phyloP scores from a whole-genome alignment of 108 stramenopile genomes.

The Ochromonas danica region DNA sequence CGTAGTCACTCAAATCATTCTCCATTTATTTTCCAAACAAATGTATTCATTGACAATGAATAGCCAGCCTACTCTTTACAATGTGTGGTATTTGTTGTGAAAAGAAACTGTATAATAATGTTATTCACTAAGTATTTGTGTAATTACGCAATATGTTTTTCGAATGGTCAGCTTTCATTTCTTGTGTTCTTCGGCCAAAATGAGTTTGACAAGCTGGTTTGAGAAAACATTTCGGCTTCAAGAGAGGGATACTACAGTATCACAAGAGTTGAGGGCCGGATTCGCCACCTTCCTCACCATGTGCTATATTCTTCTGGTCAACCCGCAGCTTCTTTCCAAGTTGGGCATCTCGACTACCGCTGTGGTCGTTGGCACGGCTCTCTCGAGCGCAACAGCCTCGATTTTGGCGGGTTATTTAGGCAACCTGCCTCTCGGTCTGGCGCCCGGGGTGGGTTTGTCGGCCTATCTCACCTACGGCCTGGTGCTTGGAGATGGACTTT shows the following conservation, averaged over 20 bases:
- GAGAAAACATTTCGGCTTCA: background rate
- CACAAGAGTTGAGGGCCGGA: constrained; percentile 59
- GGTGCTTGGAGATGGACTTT: constrained; percentile 45
- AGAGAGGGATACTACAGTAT: background rate
- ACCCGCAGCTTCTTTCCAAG: constrained; percentile 61
- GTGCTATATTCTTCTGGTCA: constrained; percentile 61
- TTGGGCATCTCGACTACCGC: constrained; percentile 47
- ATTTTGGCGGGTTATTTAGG: constrained; percentile 57
- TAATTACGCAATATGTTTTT: too few species aligned
- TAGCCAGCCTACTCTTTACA: too few species aligned
- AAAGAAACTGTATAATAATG: too few species aligned
- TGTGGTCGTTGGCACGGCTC: constrained; percentile 57
- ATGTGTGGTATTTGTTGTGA: too few species aligned
- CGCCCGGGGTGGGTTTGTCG: constrained; percentile 61
- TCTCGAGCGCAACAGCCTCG: constrained; percentile 50
- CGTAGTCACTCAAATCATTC: constrained; percentile 7
- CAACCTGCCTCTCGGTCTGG: constrained; percentile 65
- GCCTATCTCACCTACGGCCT: constrained; percentile 63
- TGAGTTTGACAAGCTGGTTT: too few species aligned
- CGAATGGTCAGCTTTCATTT: too few species aligned
- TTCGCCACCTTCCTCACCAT: constrained; percentile 62
- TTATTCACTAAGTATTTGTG: too few species aligned
- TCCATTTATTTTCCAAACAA: background rate
- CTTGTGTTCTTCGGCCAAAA: too few species aligned
- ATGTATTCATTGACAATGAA: too few species aligned